Base-by-base conservation (phyloP, 2,329 filamentous ascomycete genomes). In the Botrytis tulipae region DNA sequence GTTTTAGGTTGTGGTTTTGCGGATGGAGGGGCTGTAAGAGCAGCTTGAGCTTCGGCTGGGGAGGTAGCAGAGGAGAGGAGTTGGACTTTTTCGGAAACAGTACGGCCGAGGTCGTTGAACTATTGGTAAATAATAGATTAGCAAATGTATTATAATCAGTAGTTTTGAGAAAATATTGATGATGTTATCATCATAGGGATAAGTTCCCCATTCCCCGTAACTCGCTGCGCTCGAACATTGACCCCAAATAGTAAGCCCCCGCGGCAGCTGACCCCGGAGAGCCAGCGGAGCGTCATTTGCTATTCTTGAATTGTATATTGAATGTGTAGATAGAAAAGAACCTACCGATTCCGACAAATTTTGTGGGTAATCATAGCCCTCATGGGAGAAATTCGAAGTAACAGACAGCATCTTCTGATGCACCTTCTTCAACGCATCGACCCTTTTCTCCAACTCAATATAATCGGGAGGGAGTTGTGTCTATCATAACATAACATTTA, bases 391-490 rank as follows among this genome's bases (percentile, higher is more conserved):
- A 87, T 98, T 94, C 77, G 93, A 95, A 6, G 96, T 99, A 82
- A 98, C 96, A 78, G 94, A 90, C 76, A 99, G 90, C 87, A 99
- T 93, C 87, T 97, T 97, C 86, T 97, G 94, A 84, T 99, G 96
- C 74, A 97, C 96, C 82, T 93, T 91, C 87, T 97, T 98, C 82
- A 99, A 87, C 74, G 96, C 96, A 89, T 99, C 96, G 80, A 98
- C 94, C 78, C 95, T 92, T 89, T 98, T 98, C 89, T 99, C 96
- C 76, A 99, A 92, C 84, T 98, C 95, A 82, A 98, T 93, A 84
- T 99, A 99, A 84, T 98, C 96, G 78, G 95, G 92, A 63, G 96
- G 96, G 61, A 99, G 93, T 85, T 98, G 92, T 76, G 96, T 99
- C 94, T 97, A 74, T n/a, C 73, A 51, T 57, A n/a, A 57, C n/a